Base-by-base conservation (phyloP, 2,329 filamentous ascomycete genomes). In the Penicillium fuscoglaucum region DNA sequence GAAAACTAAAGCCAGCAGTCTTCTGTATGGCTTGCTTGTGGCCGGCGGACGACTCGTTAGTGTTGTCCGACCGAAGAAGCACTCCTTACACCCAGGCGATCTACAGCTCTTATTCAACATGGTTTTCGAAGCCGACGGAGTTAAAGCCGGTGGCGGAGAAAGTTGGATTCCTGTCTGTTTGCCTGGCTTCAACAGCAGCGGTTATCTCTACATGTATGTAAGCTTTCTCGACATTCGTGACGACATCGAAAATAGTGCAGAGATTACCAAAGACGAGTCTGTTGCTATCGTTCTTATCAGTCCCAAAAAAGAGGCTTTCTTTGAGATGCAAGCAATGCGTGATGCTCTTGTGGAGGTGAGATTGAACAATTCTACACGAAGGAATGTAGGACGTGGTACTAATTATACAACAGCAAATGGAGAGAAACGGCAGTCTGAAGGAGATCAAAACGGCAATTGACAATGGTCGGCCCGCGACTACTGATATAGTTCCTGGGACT, bases 121-220 rank as follows among this genome's bases (percentile, higher is more conserved):
- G 96, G 86, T 99, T 2, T 99, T 99, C 69, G 93, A 96, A 77
- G 95, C 93, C 2, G 91, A 91, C 49, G 90, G 91, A 44, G 89
- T 99, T 72, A 93, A 95, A 72, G 89, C 91, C 21, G 93, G 90
- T 6, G 92, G 86, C n/a, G 95, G 93, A 31, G 95, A 99, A 75
- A 97, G 93, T 68, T 99, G 95, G 95, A 93, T 98, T 48, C 95
- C 95, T 0, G 82, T 99, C 7, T 99, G 95, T 69, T 83, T 99
- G 3, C 96, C 95, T 0, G 93, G 93, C 6, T 99, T 99, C 79
- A 99, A 99, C 78, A 98, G 91, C 74, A 90, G 88, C 52, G 96
- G 95, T 28, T 99, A 96, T 72, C 83, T 99, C 1, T 97, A 99
- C 79, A 98, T 99, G 92, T 99, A 98, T 71, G 95, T 99, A 72